Base-by-base conservation (phyloP, 1,284 basidiomycete species). In the Trichosporon faecale region DNA sequence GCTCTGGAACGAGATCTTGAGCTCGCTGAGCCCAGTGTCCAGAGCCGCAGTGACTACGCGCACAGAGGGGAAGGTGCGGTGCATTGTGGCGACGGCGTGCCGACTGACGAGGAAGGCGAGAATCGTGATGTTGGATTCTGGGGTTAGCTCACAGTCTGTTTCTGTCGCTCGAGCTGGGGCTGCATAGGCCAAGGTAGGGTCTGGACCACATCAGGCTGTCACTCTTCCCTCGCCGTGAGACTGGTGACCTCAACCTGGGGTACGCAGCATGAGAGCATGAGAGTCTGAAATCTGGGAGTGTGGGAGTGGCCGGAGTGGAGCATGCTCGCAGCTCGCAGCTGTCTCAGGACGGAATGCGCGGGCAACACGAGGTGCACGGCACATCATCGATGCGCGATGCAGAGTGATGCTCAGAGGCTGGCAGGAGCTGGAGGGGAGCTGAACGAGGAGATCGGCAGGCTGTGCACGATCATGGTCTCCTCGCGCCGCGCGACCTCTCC, bases 91-190 rank as follows among this genome's bases (percentile, higher is more conserved):
- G 16, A 95, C 92, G 25, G 95, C 94, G 37, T 86, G 86, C 21
- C 89, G 87, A 3, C 93, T 90, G 46, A 95, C 91, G n/a, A 98
- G 86, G 84, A 96, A 92, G 0, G 93, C 91, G 25, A 95, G 88
- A 78, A 94, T 94, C 69, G 95, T 89, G 76, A 95, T 94, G 77
- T 91, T 90, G 61, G 91, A 87, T 78, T 94, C 89, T 74, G 90
- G 25, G 12, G 72, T 63, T 55, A 72, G 66, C 33, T 61, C 27
- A n/a, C n/a, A n/a, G 52, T 7, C 3, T 7, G 8, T 55, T 14
- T 23, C 21, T 55, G 18, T 55, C 12, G 52, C 21, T 23, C 35
- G 31, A 9, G 3, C 31, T 33, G 31, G 31, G 31, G 3, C 31
- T 33, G 31, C 3, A 9, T 33, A 3, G 3, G 31, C n/a, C 4